Evolutionary conservation across 305 asterid genomes (phyloP).

Genomic region (Rubia tinctorum): DNA sequence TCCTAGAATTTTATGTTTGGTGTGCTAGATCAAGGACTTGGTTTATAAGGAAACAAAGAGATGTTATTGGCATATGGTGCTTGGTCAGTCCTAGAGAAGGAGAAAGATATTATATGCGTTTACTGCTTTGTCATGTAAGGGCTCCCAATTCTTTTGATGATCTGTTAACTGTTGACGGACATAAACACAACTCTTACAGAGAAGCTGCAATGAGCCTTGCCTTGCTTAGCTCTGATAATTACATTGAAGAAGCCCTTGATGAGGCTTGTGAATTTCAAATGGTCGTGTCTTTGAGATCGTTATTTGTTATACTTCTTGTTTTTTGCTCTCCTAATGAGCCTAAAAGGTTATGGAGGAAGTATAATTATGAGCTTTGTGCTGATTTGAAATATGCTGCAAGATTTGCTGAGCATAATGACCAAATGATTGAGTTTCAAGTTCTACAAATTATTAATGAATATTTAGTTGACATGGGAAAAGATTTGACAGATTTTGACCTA

Average conservation of each 20-base stretch:
- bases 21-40: neutral
- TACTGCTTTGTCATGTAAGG: neutral
- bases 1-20: neutral
- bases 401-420: no score
- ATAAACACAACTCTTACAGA: neutral
- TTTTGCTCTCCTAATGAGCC: neutral
- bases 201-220: neutral
- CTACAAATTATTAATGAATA: neutral
- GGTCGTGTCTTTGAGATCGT: neutral
- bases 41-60: neutral
- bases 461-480: neutral
- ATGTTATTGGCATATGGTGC: neutral
- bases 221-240: neutral
- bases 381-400: neutral
- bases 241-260: neutral
- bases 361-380: neutral
- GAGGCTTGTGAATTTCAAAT: neutral
- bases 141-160: neutral
- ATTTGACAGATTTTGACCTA: neutral
- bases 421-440: neutral
- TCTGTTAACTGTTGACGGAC: neutral
- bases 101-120: constrained; percentile 1
- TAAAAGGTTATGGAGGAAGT: neutral
- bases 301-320: neutral
- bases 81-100: neutral